A percentile compares a stretch with the other conserved stretches of the same genome.
Conservation (phyloP, 2,329 filamentous ascomycete genomes). For the Talaromyces rugulosus region DNA sequence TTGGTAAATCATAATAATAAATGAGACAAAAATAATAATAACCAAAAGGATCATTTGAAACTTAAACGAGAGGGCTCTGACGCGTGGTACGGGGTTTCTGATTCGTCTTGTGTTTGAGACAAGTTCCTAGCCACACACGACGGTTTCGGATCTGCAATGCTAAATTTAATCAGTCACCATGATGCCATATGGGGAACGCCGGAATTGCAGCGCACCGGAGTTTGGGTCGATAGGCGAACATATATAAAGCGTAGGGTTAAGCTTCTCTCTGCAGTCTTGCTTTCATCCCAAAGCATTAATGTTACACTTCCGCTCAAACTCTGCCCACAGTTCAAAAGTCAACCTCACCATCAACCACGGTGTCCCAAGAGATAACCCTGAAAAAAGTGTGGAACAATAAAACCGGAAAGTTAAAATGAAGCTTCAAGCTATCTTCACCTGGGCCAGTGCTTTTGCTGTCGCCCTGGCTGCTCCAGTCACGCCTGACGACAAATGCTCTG, state of each 20-base stretch:
- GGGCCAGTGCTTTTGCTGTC: not conserved
- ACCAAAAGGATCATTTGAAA: not conserved
- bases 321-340: not conserved
- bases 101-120: not conserved
- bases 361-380: not conserved
- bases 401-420: not conserved
- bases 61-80: not conserved
- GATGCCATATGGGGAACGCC: not conserved
- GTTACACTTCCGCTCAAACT: not conserved
- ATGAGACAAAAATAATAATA: not conserved
- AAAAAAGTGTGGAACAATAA: not conserved
- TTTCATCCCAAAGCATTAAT: not conserved
- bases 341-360: not conserved
- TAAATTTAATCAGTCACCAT: not conserved
- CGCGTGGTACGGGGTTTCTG: not conserved
- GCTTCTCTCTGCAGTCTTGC: not conserved
- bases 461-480: conserved; percentile 1
- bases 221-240: not conserved
- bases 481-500: not conserved
- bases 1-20: not conserved
- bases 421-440: not conserved
- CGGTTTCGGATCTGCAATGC: not conserved
- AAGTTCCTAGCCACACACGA: not conserved
- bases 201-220: not conserved
- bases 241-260: not conserved